These are phyloP conservation scores for Beauveria sp. DNA, from an alignment of 2,329 filamentous ascomycete species.

Conservation along the genomic window DNA sequence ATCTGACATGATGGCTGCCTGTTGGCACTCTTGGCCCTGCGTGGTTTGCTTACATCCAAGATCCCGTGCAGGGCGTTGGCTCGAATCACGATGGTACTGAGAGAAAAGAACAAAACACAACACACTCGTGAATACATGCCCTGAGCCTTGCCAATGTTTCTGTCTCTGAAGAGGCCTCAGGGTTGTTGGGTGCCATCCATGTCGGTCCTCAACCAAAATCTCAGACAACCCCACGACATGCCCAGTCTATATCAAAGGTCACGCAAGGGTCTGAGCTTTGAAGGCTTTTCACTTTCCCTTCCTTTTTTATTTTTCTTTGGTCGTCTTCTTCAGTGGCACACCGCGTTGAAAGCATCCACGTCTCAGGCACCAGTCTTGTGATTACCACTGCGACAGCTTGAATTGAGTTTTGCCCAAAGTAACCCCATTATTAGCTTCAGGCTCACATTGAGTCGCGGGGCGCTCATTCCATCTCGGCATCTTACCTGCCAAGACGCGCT, in stretches of 20 bases:
- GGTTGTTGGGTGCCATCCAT: not conserved
- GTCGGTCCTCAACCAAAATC: conserved; percentile 7
- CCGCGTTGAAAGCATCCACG: too few relatives aligned
- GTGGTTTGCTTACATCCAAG: not conserved
- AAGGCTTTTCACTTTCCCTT: too few relatives aligned
- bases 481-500: conserved; percentile 3
- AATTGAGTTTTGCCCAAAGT: not conserved
- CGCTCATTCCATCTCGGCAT: not conserved
- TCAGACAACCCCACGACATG: not conserved
- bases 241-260: too few relatives aligned
- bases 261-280: too few relatives aligned
- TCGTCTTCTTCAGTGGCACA: too few relatives aligned
- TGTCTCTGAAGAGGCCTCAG: not conserved
- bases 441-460: not conserved
- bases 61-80: not conserved
- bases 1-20: not conserved
- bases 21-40: not conserved
- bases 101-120: not conserved
- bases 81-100: too few relatives aligned
- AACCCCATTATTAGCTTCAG: not conserved
- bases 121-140: too few relatives aligned
- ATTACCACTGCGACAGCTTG: not conserved
- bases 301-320: too few relatives aligned
- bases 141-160: not conserved
- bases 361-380: too few relatives aligned